A percentile compares a stretch with the other conserved stretches of the same genome.
Evolutionary conservation across 1,284 basidiomycete genomes (phyloP).

Genomic region (Rhodotorula mucilaginosa): DNA sequence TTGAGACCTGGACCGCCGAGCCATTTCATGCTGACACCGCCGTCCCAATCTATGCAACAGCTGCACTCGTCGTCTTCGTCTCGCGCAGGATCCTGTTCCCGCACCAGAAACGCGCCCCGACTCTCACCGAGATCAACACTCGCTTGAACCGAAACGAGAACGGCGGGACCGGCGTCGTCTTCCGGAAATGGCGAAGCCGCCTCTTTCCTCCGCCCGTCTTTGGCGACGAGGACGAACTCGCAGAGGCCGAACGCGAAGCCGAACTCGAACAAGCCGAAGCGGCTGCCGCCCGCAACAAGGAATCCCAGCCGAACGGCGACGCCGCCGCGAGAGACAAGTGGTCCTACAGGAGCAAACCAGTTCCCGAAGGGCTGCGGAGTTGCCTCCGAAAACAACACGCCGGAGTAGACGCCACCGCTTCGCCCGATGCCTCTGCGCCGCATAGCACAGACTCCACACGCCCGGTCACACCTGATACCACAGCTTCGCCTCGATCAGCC

Average conservation of each 20-base stretch:
- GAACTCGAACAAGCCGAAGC: not conserved
- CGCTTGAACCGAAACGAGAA: constrained; percentile 27
- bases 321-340: not conserved
- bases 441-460: too few relatives aligned
- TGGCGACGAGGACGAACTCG: constrained; percentile 28
- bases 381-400: constrained; percentile 6
- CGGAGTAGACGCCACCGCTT: not conserved
- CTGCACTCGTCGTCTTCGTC: constrained; percentile 10
- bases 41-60: not conserved
- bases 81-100: constrained; percentile 14
- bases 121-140: constrained; percentile 26
- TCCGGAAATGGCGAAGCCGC: constrained; percentile 13
- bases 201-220: constrained; percentile 2
- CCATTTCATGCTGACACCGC: not conserved
- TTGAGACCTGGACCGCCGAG: not conserved
- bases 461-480: too few relatives aligned
- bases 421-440: not conserved
- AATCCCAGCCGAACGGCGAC: not conserved
- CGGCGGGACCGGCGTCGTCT: constrained; percentile 21
- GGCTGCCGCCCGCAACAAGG: not conserved
- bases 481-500: not conserved
- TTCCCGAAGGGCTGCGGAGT: constrained; percentile 11
- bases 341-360: not conserved
- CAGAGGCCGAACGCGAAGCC: not conserved
- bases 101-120: constrained; percentile 13